phyloP scores from a whole-genome alignment of 176 grass and related monocot species.

The Puya raimondii region DNA sequence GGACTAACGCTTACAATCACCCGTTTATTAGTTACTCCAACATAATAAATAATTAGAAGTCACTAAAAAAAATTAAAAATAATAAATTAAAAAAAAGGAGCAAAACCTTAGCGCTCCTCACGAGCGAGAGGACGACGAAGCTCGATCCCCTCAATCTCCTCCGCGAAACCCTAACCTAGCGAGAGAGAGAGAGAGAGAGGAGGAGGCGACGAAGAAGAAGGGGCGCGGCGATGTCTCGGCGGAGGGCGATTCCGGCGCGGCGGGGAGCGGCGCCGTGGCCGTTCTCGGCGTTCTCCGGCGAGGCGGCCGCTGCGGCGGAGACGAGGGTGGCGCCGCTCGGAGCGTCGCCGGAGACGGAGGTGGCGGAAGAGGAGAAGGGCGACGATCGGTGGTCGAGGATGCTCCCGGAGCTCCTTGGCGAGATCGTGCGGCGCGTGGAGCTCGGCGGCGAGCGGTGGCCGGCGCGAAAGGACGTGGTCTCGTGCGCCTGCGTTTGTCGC shows the following conservation, averaged over 20 bases:
- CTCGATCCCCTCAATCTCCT: not conserved
- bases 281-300: slow-evolving; percentile 26
- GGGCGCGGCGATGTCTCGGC: not conserved
- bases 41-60: not conserved
- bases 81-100: not conserved
- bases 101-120: not conserved
- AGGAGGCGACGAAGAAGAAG: not conserved
- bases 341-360: slow-evolving; percentile 6
- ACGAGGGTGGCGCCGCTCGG: slow-evolving; percentile 34
- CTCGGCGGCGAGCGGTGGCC: slow-evolving; percentile 74
- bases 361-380: slow-evolving; percentile 22
- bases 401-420: slow-evolving; percentile 64
- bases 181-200: not conserved
- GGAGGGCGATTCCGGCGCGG: slow-evolving; percentile 28
- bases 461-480: slow-evolving; percentile 60
- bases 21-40: not conserved
- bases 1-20: too few species aligned
- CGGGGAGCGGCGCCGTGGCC: slow-evolving; percentile 34
- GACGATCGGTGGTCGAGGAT: slow-evolving; percentile 66
- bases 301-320: slow-evolving; percentile 29
- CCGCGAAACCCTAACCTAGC: too few species aligned
- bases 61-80: not conserved
- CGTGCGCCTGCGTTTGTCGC: slow-evolving; percentile 72
- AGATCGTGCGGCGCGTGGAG: slow-evolving; percentile 70
- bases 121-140: not conserved